phyloP scores from a whole-genome alignment of 2,329 filamentous ascomycete genomes.

The Fusarium succisae region DNA sequence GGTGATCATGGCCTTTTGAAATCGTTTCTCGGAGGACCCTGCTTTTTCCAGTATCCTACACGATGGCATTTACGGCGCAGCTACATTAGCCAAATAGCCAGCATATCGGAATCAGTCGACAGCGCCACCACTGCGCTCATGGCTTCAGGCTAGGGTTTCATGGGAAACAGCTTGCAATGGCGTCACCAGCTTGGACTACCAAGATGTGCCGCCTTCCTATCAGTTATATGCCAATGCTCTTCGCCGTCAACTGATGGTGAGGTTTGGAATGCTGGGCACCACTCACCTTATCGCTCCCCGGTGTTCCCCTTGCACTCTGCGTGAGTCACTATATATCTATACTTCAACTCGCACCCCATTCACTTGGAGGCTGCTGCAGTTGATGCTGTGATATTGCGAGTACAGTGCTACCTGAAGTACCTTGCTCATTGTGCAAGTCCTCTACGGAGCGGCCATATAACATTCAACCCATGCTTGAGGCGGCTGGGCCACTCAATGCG shows the following conservation, averaged over 20 bases:
- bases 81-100: conserved; percentile 1
- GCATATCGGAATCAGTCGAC: conserved; percentile 12
- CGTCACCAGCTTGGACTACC: conserved; percentile 36
- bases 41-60: conserved; percentile 21
- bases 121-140: not conserved
- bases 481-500: conserved; percentile 39
- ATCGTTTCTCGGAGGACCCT: conserved; percentile 29
- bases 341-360: conserved; percentile 37
- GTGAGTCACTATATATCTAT: conserved; percentile 42
- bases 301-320: conserved; percentile 42
- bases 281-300: conserved; percentile 36
- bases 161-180: conserved; percentile 33
- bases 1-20: conserved; percentile 37
- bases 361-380: conserved; percentile 37
- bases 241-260: conserved; percentile 29
- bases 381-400: conserved; percentile 24
- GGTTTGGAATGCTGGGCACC: conserved; percentile 41
- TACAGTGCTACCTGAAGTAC: not conserved
- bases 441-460: conserved; percentile 30
- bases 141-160: conserved; percentile 7
- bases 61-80: conserved; percentile 11
- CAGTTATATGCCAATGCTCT: conserved; percentile 34
- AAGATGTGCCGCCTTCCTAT: conserved; percentile 34
- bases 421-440: conserved; percentile 27
- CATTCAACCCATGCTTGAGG: conserved; percentile 35